Percentiles rank a stretch among this genome's conserved stretches.
phyloP scores from a whole-genome alignment of 2,329 filamentous ascomycete genomes.

The Scytalidium lignicola region DNA sequence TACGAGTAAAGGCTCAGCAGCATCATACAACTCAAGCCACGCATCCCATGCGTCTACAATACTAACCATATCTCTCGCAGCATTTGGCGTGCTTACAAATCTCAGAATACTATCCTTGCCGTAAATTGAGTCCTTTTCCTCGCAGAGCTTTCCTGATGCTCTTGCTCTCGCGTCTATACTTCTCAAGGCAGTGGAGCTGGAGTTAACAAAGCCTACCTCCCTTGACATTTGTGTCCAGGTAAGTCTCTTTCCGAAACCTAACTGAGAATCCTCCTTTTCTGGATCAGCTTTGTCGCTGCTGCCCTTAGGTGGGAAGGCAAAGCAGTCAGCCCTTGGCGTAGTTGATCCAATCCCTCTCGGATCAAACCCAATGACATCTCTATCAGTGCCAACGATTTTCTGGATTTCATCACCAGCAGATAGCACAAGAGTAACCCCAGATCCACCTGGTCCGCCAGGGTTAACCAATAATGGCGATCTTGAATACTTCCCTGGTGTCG shows the following conservation, averaged over 20 bases:
- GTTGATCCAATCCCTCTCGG: conserved; percentile 46
- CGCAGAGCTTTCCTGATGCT: conserved; percentile 39
- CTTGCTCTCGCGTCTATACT: conserved; percentile 39
- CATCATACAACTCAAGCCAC: conserved; percentile 10
- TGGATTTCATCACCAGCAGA: conserved; percentile 28
- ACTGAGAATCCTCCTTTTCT: conserved; percentile 30
- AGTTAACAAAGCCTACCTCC: conserved; percentile 37
- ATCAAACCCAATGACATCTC: conserved; percentile 44
- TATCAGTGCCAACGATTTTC: conserved; percentile 31
- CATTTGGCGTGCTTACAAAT: conserved; percentile 26
- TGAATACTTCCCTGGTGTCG: conserved; percentile 22
- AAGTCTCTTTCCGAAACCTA: conserved; percentile 29
- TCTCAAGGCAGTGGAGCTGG: conserved; percentile 40
- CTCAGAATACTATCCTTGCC: conserved; percentile 24
- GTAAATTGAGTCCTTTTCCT: conserved; percentile 18
- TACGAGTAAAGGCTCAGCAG: neutral
- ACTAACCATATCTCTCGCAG: conserved; percentile 32
- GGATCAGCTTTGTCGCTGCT: conserved; percentile 18
- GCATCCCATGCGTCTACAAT: conserved; percentile 29
- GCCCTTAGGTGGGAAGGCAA: conserved; percentile 28
- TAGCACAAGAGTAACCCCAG: conserved; percentile 30
- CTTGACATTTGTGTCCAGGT: conserved; percentile 10
- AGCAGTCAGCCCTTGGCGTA: conserved; percentile 47
- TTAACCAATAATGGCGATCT: conserved; percentile 39
- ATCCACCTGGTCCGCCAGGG: conserved; percentile 42